phyloP scores from a whole-genome alignment of 2,329 filamentous ascomycete genomes.

The Colletotrichum abscissum region DNA sequence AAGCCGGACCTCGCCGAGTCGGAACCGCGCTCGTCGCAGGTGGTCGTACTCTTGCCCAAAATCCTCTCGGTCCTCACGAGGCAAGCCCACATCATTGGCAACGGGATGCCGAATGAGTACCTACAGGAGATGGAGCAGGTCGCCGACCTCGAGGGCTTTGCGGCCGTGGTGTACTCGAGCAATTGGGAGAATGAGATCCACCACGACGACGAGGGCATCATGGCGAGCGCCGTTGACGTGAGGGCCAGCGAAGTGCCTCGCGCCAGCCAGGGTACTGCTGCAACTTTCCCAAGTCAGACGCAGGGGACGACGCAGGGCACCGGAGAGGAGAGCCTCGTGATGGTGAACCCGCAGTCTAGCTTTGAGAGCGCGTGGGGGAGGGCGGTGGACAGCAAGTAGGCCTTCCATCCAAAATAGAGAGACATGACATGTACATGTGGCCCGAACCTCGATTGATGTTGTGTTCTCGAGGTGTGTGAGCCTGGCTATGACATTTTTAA shows the following conservation, averaged over 20 bases:
- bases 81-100: conserved; percentile 90
- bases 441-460: neutral
- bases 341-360: conserved; percentile 61
- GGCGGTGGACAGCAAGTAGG: conserved; percentile 58
- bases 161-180: conserved; percentile 87
- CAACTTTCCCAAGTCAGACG: conserved; percentile 33
- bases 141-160: conserved; percentile 82
- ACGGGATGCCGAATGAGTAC: conserved; percentile 78
- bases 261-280: conserved; percentile 38
- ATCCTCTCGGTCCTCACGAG: conserved; percentile 89
- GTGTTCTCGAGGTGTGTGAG: neutral
- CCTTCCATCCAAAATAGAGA: neutral
- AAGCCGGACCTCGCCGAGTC: conserved; percentile 47
- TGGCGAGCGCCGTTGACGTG: conserved; percentile 51
- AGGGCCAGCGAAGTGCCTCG: conserved; percentile 39
- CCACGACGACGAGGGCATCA: conserved; percentile 52
- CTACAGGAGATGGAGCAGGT: conserved; percentile 81
- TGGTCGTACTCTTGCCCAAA: conserved; percentile 78
- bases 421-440: neutral
- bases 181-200: conserved; percentile 79
- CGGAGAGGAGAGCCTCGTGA: conserved; percentile 63
- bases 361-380: conserved; percentile 80
- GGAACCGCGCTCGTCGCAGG: conserved; percentile 62
- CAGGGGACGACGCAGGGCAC: conserved; percentile 40
- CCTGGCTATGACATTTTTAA: conserved; percentile 1